Evolutionary conservation across 1,284 basidiomycete species (phyloP), one percentile per base, ranked within the genome.

Genomic region (Baeospora myosura): DNA sequence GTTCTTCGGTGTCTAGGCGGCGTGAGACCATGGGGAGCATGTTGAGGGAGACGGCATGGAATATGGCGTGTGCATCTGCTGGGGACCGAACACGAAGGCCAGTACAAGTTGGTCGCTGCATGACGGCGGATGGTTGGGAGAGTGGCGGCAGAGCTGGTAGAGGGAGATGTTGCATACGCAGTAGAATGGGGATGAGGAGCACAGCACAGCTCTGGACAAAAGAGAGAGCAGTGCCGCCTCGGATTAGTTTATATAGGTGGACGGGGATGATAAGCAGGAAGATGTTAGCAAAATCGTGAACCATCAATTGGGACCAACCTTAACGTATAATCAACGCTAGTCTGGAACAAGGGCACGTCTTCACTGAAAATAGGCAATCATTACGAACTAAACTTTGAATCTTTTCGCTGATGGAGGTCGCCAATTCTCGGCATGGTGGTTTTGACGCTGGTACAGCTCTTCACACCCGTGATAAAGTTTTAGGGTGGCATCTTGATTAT

Each of bases 1-100:
- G 67, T 55, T 79, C 76, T 43, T 87, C 85, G 20, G 80, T 78
- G 60, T 88, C 85, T 47, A 88, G 72, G 16, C 85, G 75, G 46
- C 85, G 72, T 28, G 74, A 69, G 48, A 87, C 78, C 65, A 87
- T 83, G 40, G 78, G 80, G 34, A 86, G 68, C 22, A 75, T 59
- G 26, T 71, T 61, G 25, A 72, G 65, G 2, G 70, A 67, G 37
- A 87, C 84, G 37, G 76, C 85, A 53, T 84, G 81, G 63, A 88
- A 88, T 52, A 88, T 78, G 46, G 78, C 70, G 47, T 80, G 76
- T 2, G 86, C 86, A 56, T 88, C 85, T 28, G 71, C 63, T 7
- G 79, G 72, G 17, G 78, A 69, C 47, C 72, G 63, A 38, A 68
- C 60, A 30, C 64, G 66, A 37, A 68, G 54, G 25, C 58, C 54